Percentiles rank a stretch among this genome's conserved stretches.
Conservation (phyloP, 495 filamentous ascomycete genomes). For the Penicillium riverlandense region DNA sequence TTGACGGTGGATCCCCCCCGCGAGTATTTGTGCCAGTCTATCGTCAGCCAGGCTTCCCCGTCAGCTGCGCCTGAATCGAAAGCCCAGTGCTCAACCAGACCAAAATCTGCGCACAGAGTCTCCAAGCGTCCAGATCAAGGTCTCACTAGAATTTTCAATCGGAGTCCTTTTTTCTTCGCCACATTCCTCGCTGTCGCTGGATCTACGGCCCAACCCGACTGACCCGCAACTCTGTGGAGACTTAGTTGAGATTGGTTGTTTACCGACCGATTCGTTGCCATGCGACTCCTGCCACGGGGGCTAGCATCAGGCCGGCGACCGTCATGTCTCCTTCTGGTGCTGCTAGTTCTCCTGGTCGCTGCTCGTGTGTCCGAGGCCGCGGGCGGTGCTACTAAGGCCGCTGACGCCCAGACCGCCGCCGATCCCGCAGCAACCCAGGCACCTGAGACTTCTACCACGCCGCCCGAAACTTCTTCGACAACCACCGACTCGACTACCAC, state of each 20-base stretch:
- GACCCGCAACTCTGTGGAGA: conserved; percentile 23
- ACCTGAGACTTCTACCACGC: conserved; percentile 15
- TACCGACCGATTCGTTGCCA: conserved; percentile 5
- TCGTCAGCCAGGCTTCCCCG: too few relatives aligned
- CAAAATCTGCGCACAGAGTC: too few relatives aligned
- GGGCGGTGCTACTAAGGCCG: conserved; percentile 8
- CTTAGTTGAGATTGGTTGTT: conserved; percentile 10
- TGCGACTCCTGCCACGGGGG: conserved; percentile 17
- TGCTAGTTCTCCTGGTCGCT: conserved; percentile 16
- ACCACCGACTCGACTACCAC: conserved; percentile 3
- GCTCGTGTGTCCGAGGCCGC: conserved; percentile 17
- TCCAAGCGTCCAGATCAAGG: too few relatives aligned
- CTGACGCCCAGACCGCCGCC: conserved; percentile 21
- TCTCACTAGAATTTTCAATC: too few relatives aligned
- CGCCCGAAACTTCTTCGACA: conserved; percentile 10
- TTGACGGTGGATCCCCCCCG: too few relatives aligned
- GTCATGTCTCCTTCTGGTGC: conserved; percentile 13
- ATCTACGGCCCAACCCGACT: conserved; percentile 11
- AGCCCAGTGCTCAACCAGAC: too few relatives aligned
- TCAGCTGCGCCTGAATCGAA: too few relatives aligned
- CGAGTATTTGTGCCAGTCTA: too few relatives aligned
- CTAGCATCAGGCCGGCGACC: conserved; percentile 15
- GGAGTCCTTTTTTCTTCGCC: too few relatives aligned
- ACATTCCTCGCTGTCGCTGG: conserved; percentile 3
- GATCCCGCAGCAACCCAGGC: conserved; percentile 13